Evolutionary conservation across 768 basidiomycete species (phyloP).

Genomic region (Sporobolomyces phaffii): DNA sequence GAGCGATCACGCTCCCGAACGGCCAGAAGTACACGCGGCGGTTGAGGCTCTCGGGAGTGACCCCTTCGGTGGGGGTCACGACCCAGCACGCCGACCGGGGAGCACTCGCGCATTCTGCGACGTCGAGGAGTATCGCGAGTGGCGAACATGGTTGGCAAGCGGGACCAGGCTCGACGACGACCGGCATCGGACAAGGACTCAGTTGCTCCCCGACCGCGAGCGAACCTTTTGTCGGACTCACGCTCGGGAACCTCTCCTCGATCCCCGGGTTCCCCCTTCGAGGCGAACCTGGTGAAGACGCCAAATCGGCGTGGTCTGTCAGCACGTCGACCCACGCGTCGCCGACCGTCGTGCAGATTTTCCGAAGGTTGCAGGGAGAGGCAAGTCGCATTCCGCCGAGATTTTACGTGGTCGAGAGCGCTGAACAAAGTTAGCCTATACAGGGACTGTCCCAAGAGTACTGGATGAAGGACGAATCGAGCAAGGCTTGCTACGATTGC

Average conservation of each 20-base stretch:
- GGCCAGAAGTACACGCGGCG: conserved; percentile 8
- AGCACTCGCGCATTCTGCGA: conserved; percentile 11
- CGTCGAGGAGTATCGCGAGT: conserved; percentile 7
- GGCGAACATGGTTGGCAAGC: neutral
- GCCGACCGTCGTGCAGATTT: conserved; percentile 5
- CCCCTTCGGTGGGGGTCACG: conserved; percentile 19
- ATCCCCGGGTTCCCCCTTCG: conserved; percentile 24
- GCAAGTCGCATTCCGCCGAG: too few relatives aligned
- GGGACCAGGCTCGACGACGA: neutral
- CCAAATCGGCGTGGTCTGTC: conserved; percentile 3
- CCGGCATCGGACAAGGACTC: neutral
- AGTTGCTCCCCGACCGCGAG: conserved; percentile 5
- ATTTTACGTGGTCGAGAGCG: too few relatives aligned
- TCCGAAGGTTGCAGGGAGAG: conserved; percentile 19
- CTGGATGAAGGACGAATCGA: conserved; percentile 98
- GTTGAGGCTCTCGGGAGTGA: conserved; percentile 9
- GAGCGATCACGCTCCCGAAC: conserved; percentile 9
- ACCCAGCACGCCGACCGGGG: conserved; percentile 17
- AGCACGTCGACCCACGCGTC: conserved; percentile 14
- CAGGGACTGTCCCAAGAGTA: conserved; percentile 80
- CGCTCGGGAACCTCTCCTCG: conserved; percentile 8
- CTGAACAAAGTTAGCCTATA: neutral
- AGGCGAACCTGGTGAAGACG: conserved; percentile 12
- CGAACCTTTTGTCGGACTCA: conserved; percentile 8
- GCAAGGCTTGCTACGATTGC: conserved; percentile 58